A percentile compares a stretch with the other conserved stretches of the same genome.
Conservation (phyloP, 2,329 filamentous ascomycete species). For the Fusarium devonianum region DNA sequence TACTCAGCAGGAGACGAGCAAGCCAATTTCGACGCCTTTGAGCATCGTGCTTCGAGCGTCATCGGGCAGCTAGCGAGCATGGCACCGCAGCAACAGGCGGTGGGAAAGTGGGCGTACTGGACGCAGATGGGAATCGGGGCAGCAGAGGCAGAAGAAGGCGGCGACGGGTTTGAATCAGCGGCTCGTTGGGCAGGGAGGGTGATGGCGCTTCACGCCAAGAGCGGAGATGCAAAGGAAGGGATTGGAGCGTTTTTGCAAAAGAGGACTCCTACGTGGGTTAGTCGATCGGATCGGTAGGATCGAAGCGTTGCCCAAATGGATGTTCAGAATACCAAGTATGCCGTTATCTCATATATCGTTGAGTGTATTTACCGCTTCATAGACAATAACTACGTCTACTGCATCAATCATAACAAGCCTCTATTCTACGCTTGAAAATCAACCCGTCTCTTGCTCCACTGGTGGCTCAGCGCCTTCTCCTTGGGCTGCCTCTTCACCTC, state of each 20-base stretch:
- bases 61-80: constrained; percentile 14
- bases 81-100: constrained; percentile 31
- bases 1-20: neutral
- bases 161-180: constrained; percentile 33
- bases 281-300: constrained; percentile 1
- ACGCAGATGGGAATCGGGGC: constrained; percentile 28
- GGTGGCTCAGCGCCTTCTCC: constrained; percentile 41
- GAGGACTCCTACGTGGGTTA: constrained; percentile 23
- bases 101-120: constrained; percentile 40
- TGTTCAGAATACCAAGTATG: no score
- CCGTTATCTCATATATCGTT: no score
- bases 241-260: constrained; percentile 35
- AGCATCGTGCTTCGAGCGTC: constrained; percentile 16
- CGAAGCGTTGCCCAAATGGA: no score
- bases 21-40: constrained; percentile 12
- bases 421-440: constrained; percentile 8
- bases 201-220: constrained; percentile 38
- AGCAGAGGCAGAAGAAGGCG: neutral
- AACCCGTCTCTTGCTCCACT: constrained; percentile 44
- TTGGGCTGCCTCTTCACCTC: constrained; percentile 64
- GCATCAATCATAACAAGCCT: no score
- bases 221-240: constrained; percentile 34
- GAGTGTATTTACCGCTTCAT: no score
- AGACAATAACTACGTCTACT: no score
- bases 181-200: constrained; percentile 33